A percentile compares a stretch with the other conserved stretches of the same genome.
Conservation (phyloP, 345 rosid genomes). For the Citrus mangshanensis region DNA sequence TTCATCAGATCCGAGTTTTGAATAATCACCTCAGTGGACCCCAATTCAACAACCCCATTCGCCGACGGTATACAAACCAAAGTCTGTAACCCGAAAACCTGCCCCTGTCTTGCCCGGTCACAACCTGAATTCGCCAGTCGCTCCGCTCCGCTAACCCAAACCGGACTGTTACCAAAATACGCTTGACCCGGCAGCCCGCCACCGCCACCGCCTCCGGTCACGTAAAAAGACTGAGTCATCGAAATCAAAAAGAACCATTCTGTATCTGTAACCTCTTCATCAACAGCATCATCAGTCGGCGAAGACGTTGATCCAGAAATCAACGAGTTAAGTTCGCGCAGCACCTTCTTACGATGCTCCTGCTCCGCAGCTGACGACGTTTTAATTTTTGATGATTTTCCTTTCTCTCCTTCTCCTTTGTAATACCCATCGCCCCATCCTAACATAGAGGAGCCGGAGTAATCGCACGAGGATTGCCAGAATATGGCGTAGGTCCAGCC, state of each 20-base stretch:
- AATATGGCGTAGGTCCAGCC: constrained; percentile 94
- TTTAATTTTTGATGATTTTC: constrained; percentile 30
- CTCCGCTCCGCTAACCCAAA: constrained; percentile 72
- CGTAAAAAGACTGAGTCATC: constrained; percentile 74
- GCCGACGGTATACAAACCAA: constrained; percentile 75
- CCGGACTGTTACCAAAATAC: constrained; percentile 41
- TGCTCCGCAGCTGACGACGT: constrained; percentile 56
- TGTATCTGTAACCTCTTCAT: constrained; percentile 89
- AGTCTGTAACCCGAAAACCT: constrained; percentile 71
- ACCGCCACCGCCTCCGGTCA: constrained; percentile 36
- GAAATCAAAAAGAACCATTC: constrained; percentile 97
- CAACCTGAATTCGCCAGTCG: constrained; percentile 55
- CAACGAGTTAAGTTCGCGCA: constrained; percentile 77
- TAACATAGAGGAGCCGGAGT: constrained; percentile 50
- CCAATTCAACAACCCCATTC: constrained; percentile 87
- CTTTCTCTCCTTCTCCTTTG: constrained; percentile 77
- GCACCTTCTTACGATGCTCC: constrained; percentile 73
- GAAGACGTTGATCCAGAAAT: constrained; percentile 53
- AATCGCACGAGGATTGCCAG: constrained; percentile 88
- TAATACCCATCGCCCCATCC: constrained; percentile 97
- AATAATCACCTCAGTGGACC: constrained; percentile 66
- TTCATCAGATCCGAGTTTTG: constrained; percentile 74
- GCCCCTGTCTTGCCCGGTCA: constrained; percentile 72
- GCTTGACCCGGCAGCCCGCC: constrained; percentile 79
- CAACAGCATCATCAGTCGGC: constrained; percentile 57